phyloP scores from a whole-genome alignment of 768 basidiomycete species.

The Infundibulicybe gibba region DNA sequence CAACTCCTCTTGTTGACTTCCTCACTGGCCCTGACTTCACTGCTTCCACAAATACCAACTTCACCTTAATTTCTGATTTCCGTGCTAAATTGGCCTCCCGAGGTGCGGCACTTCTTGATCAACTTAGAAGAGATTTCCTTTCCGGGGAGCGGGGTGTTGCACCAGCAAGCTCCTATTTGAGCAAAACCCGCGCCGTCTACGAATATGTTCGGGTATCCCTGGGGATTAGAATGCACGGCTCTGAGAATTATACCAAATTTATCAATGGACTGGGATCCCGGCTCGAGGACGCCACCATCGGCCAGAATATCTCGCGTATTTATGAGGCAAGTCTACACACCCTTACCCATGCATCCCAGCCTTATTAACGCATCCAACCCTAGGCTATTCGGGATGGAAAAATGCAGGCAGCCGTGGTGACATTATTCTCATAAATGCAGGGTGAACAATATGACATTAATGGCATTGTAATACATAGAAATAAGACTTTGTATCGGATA shows the following conservation, averaged over 20 bases:
- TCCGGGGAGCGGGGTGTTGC: slow-evolving; percentile 54
- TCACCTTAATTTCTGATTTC: slow-evolving; percentile 46
- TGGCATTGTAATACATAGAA: background rate
- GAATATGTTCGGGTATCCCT: slow-evolving; percentile 70
- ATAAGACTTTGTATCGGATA: slow-evolving; percentile 6
- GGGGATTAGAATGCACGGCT: slow-evolving; percentile 79
- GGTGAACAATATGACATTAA: background rate
- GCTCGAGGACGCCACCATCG: slow-evolving; percentile 59
- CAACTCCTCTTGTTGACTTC: slow-evolving; percentile 62
- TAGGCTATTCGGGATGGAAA: slow-evolving; percentile 68
- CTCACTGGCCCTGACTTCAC: slow-evolving; percentile 36
- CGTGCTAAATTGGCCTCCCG: slow-evolving; percentile 49
- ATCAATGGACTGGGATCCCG: slow-evolving; percentile 56
- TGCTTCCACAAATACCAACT: slow-evolving; percentile 27
- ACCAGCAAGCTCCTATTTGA: slow-evolving; percentile 66
- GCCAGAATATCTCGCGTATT: slow-evolving; percentile 69
- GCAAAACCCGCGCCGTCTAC: slow-evolving; percentile 69
- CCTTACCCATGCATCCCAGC: background rate
- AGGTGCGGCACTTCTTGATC: slow-evolving; percentile 39
- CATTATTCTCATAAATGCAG: slow-evolving; percentile 36
- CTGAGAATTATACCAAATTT: slow-evolving; percentile 63
- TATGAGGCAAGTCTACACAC: slow-evolving; percentile 47
- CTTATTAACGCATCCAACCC: background rate
- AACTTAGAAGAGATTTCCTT: slow-evolving; percentile 53
- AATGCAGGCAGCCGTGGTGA: slow-evolving; percentile 54